A percentile compares a stretch with the other conserved stretches of the same genome.
These are phyloP conservation scores for Xylaria sp. DNA, from an alignment of 2,329 filamentous ascomycete species.

Conservation along the genomic window DNA sequence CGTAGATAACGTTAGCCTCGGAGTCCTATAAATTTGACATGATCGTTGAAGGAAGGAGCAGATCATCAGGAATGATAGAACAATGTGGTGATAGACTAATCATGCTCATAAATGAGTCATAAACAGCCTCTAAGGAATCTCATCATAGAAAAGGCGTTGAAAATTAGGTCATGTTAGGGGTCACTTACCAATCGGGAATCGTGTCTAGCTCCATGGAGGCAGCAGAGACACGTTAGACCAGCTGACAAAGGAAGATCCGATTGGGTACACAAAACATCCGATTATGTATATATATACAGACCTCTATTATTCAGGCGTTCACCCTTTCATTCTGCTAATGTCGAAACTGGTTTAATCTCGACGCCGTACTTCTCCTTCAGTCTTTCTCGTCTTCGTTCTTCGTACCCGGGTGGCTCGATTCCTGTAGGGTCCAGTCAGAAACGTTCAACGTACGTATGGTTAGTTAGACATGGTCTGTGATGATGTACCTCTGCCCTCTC, in stretches of 20 bases:
- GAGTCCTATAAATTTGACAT: neutral
- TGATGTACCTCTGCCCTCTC: constrained; percentile 81
- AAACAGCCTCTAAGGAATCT: constrained; percentile 54
- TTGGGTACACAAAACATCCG: constrained; percentile 36
- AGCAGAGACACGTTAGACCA: constrained; percentile 24
- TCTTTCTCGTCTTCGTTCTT: constrained; percentile 82
- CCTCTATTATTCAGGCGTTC: constrained; percentile 17
- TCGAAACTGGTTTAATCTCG: constrained; percentile 76
- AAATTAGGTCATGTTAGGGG: neutral
- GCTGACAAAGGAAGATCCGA: constrained; percentile 23
- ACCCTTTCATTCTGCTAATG: constrained; percentile 56
- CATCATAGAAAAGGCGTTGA: constrained; percentile 46
- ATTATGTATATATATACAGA: constrained; percentile 46
- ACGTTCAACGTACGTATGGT: neutral
- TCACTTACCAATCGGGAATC: constrained; percentile 35
- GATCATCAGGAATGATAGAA: constrained; percentile 50
- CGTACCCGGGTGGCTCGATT: constrained; percentile 83
- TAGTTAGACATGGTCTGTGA: neutral
- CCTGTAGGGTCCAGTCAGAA: constrained; percentile 60
- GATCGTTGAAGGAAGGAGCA: neutral
- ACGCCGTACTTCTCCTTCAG: constrained; percentile 90
- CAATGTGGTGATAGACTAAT: constrained; percentile 51
- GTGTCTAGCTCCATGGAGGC: constrained; percentile 7
- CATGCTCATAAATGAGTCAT: constrained; percentile 52
- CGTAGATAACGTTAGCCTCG: constrained; percentile 14